Conservation (phyloP, 1,139 yeast genomes). For the Pneumocystis sp. region DNA sequence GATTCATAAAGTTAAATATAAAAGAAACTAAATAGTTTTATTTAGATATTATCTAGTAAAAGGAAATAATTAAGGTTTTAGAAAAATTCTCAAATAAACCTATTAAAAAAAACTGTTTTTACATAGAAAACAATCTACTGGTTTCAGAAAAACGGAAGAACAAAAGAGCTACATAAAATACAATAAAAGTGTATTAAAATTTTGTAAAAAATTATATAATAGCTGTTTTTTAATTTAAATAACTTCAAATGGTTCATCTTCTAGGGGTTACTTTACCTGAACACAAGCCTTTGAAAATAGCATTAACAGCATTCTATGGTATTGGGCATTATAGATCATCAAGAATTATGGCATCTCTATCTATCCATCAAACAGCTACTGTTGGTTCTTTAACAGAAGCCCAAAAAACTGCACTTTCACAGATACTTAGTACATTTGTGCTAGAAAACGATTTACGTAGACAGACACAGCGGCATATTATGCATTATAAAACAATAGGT, state of each 20-base stretch:
- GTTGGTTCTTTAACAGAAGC: slow-evolving; percentile 86
- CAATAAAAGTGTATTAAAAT: not conserved
- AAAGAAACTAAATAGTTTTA: no score
- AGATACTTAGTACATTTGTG: slow-evolving; percentile 67
- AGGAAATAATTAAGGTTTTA: no score
- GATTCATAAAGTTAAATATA: no score
- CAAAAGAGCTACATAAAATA: no score
- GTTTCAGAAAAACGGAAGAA: no score
- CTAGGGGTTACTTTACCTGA: not conserved
- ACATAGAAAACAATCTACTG: no score
- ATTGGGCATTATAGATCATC: slow-evolving; percentile 65
- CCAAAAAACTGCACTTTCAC: slow-evolving; percentile 70
- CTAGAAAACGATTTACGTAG: slow-evolving; percentile 79
- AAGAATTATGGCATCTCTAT: slow-evolving; percentile 69
- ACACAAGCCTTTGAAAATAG: not conserved
- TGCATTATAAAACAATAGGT: slow-evolving; percentile 66
- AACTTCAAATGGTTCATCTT: not conserved
- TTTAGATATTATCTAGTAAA: no score
- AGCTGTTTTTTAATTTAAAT: not conserved
- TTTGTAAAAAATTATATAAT: not conserved
- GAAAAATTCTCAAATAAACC: no score
- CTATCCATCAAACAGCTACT: slow-evolving; percentile 84
- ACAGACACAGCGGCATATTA: slow-evolving; percentile 62
- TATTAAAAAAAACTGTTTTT: no score
- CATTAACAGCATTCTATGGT: slow-evolving; percentile 45